phyloP scores from a whole-genome alignment of 352 stramenopile species.

The Phytophthora rubi region DNA sequence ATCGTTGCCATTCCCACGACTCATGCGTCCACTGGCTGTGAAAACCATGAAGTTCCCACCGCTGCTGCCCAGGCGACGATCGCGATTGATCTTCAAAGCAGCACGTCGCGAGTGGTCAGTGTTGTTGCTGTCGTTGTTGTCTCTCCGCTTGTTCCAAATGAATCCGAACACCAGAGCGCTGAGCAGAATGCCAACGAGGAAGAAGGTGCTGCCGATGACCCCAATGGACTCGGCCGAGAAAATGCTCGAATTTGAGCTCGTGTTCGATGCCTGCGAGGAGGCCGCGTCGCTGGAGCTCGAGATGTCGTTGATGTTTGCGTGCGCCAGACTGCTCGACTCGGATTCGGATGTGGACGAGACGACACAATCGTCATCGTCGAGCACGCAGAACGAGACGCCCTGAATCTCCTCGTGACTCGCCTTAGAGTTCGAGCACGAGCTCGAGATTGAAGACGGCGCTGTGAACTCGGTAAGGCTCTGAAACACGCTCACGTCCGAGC shows the following conservation, averaged over 20 bases:
- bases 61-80: conserved; percentile 40
- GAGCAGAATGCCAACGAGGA: conserved; percentile 50
- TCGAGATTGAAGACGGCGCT: conserved; percentile 40
- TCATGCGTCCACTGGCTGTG: conserved; percentile 37
- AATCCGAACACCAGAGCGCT: conserved; percentile 46
- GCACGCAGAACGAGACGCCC: conserved; percentile 44
- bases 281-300: conserved; percentile 22
- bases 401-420: conserved; percentile 38
- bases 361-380: conserved; percentile 38
- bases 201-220: conserved; percentile 60
- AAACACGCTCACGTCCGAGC: conserved; percentile 51
- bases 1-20: conserved; percentile 35
- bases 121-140: conserved; percentile 20
- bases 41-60: conserved; percentile 41
- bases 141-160: conserved; percentile 38
- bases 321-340: conserved; percentile 10
- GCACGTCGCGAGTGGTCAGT: conserved; percentile 7
- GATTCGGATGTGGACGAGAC: conserved; percentile 14
- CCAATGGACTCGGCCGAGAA: conserved; percentile 58
- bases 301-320: conserved; percentile 29
- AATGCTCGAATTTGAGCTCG: conserved; percentile 30
- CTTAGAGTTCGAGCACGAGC: conserved; percentile 33
- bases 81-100: conserved; percentile 34
- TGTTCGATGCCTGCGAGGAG: conserved; percentile 8
- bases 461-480: conserved; percentile 39